Evolutionary conservation across 345 rosid genomes (phyloP).

Genomic region (Rhodomyrtus tomentosa): DNA sequence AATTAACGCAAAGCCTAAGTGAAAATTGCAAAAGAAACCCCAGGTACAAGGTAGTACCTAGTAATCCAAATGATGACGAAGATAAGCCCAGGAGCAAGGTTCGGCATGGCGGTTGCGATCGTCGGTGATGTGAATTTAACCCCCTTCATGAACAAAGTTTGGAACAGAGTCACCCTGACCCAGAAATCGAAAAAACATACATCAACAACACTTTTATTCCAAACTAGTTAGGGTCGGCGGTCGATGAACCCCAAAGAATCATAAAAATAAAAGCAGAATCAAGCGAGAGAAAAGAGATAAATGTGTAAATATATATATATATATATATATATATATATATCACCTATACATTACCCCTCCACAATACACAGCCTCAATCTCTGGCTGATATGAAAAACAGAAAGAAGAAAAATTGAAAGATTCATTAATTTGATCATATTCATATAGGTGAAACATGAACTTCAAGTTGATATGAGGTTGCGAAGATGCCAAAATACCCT

Average conservation of each 20-base stretch:
- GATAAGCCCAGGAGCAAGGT: constrained; percentile 31
- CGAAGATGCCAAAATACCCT: constrained; percentile 39
- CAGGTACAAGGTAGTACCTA: constrained; percentile 6
- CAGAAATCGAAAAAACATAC: neutral
- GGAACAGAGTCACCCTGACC: constrained; percentile 31
- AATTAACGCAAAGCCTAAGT: neutral
- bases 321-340: too few species aligned
- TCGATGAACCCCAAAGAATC: too few species aligned
- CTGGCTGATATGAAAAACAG: too few species aligned
- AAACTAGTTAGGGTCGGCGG: too few species aligned
- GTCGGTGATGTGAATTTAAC: constrained; percentile 32
- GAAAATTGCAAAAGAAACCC: neutral
- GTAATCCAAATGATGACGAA: constrained; percentile 32
- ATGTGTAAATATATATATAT: too few species aligned
- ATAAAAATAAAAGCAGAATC: too few species aligned
- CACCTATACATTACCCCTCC: too few species aligned
- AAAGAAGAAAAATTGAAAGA: neutral
- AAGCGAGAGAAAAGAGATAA: too few species aligned
- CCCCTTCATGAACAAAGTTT: constrained; percentile 25
- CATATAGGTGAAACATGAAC: neutral
- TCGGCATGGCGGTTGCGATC: constrained; percentile 42
- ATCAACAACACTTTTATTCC: too few species aligned
- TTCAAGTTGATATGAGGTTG: neutral
- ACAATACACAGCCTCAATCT: too few species aligned
- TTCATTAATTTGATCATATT: neutral